Percentiles rank a stretch among this genome's conserved stretches.
phyloP scores from a whole-genome alignment of 257 asterid species.

The Gentiana macrophylla region DNA sequence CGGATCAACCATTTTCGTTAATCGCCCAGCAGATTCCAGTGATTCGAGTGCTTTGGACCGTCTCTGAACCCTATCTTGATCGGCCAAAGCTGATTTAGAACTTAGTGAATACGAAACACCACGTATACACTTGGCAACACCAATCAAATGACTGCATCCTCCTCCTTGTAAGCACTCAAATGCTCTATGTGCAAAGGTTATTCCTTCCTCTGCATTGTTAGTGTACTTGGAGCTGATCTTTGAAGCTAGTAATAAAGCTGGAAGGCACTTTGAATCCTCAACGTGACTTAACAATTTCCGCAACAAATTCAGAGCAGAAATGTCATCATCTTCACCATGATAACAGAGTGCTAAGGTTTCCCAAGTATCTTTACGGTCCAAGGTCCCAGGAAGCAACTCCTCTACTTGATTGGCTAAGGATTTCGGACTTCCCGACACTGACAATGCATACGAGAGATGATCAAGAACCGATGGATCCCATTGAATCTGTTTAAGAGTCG shows the following conservation, averaged over 20 bases:
- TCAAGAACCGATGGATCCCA: constrained; percentile 85
- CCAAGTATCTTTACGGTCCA: constrained; percentile 44
- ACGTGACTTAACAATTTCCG: constrained; percentile 38
- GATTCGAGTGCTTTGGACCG: constrained; percentile 55
- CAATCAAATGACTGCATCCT: constrained; percentile 40
- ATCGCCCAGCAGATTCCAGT: constrained; percentile 56
- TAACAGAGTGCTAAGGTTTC: constrained; percentile 74
- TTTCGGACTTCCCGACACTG: constrained; percentile 58
- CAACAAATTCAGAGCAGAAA: constrained; percentile 55
- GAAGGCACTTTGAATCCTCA: constrained; percentile 28
- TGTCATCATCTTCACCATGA: constrained; percentile 58
- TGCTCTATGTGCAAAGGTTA: constrained; percentile 49
- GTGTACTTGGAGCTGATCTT: constrained; percentile 51
- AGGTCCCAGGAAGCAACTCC: constrained; percentile 64
- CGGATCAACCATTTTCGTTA: constrained; percentile 50
- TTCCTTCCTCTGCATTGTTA: constrained; percentile 47
- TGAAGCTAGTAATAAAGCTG: constrained; percentile 51
- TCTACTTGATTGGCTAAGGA: constrained; percentile 78
- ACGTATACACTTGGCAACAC: constrained; percentile 50
- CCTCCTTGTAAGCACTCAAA: constrained; percentile 44
- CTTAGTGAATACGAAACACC: constrained; percentile 60
- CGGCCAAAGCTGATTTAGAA: constrained; percentile 30
- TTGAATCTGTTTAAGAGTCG: constrained; percentile 44
- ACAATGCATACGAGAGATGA: constrained; percentile 73
- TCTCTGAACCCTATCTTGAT: constrained; percentile 36